Evolutionary conservation across 345 rosid species (phyloP).

Genomic region (thale cress (Arabidopsis thaliana)): DNA sequence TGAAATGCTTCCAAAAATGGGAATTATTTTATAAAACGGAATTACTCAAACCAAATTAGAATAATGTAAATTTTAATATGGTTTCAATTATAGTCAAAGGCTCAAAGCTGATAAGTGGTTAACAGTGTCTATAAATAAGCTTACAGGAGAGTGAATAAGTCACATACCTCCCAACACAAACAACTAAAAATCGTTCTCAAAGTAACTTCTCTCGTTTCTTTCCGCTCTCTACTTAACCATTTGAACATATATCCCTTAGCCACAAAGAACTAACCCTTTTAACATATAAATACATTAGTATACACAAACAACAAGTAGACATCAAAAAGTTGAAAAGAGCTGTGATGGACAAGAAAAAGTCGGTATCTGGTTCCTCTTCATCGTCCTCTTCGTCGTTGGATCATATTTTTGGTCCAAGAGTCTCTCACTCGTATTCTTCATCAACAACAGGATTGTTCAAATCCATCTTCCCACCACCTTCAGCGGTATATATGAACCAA

Average conservation of each 20-base stretch:
- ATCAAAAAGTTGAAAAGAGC: constrained; percentile 28
- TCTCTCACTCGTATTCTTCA: constrained; percentile 41
- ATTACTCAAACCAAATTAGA: not conserved
- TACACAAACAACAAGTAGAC: not conserved
- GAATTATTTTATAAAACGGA: not conserved
- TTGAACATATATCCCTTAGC: constrained; percentile 15
- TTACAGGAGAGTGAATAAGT: constrained; percentile 25
- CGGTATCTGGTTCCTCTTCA: constrained; percentile 40
- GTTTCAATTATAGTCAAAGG: constrained; percentile 5
- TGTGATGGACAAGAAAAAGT: constrained; percentile 47
- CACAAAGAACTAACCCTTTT: constrained; percentile 32
- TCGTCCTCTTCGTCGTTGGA: constrained; percentile 43
- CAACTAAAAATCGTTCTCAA: constrained; percentile 22
- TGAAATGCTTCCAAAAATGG: not conserved
- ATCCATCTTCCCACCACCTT: constrained; percentile 46
- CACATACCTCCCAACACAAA: constrained; percentile 27
- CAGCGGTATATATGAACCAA: constrained; percentile 27
- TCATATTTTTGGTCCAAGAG: constrained; percentile 49
- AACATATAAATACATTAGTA: constrained; percentile 18
- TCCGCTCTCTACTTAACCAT: constrained; percentile 14
- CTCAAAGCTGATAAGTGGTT: constrained; percentile 8
- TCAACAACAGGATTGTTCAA: constrained; percentile 43
- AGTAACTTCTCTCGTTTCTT: constrained; percentile 28
- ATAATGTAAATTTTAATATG: not conserved
- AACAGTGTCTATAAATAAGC: constrained; percentile 41